These are phyloP conservation scores for Benincasa hispida DNA, from an alignment of 306 rosid genomes.

Conservation along the genomic window DNA sequence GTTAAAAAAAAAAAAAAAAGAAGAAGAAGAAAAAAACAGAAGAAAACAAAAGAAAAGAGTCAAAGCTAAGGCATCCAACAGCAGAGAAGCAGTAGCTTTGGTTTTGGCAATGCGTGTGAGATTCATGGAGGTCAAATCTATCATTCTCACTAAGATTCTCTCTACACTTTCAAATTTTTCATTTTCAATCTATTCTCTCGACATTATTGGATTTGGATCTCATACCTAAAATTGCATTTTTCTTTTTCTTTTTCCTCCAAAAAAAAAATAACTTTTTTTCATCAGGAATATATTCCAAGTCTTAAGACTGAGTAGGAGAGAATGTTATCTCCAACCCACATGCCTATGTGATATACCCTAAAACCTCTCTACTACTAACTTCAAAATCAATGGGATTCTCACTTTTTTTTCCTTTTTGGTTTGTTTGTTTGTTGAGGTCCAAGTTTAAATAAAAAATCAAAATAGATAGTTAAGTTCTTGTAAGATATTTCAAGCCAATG, in stretches of 20 bases:
- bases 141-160: slow-evolving; percentile 1
- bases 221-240: not conserved
- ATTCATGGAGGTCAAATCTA: slow-evolving; percentile 8
- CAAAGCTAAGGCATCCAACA: not conserved
- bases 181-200: not conserved
- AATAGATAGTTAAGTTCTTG: not conserved
- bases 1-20: not conserved
- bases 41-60: not conserved
- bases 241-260: not conserved
- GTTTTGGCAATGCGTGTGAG: slow-evolving; percentile 4
- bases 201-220: not conserved
- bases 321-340: not conserved
- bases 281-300: not conserved
- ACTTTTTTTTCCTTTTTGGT: not conserved
- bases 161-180: not conserved
- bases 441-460: not conserved
- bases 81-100: not conserved
- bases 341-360: not conserved
- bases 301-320: not conserved
- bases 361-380: not conserved
- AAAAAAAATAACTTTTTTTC: not conserved
- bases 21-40: not conserved
- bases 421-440: not conserved
- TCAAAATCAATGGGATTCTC: not conserved
- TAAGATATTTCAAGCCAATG: no score